Conservation (phyloP, 208 protist species). For the Spongospora subterranea region DNA sequence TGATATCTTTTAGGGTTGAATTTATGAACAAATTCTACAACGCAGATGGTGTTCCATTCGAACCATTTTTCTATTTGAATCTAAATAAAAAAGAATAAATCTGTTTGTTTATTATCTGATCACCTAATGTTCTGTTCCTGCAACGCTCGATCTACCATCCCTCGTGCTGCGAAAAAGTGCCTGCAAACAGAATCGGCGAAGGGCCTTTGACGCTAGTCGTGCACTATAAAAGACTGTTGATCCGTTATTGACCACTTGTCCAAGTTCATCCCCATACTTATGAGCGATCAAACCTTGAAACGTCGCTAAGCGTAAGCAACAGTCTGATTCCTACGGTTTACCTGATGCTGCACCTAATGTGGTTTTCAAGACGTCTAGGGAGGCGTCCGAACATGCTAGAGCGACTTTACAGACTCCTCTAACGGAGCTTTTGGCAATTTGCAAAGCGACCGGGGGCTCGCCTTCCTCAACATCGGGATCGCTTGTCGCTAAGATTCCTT, state of each 20-base stretch:
- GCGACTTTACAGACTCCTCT: background rate
- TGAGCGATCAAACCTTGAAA: background rate
- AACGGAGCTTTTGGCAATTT: slow-evolving; percentile 11
- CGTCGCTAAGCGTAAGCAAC: too few relatives aligned
- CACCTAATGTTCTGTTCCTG: background rate
- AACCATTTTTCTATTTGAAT: background rate
- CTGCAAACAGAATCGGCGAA: slow-evolving; percentile 4
- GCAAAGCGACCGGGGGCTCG: background rate
- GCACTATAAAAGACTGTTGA: background rate
- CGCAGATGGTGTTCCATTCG: slow-evolving; percentile 13
- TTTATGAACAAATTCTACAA: slow-evolving; percentile 59
- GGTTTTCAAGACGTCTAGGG: slow-evolving; percentile 6
- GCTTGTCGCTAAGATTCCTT: background rate
- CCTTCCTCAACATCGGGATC: background rate
- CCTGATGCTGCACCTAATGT: background rate
- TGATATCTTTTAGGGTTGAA: background rate
- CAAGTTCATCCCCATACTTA: slow-evolving; percentile 28
- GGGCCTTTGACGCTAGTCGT: background rate
- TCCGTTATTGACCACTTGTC: background rate
- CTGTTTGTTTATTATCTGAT: background rate
- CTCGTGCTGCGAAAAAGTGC: too few relatives aligned
- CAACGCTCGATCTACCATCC: too few relatives aligned
- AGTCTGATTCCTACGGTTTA: background rate
- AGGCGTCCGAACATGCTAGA: background rate
- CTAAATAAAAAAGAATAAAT: slow-evolving; percentile 27